Evolutionary conservation across 2,329 filamentous ascomycete species (phyloP), one percentile per base, ranked within the genome.

Genomic region (Hypoxylon sp.): DNA sequence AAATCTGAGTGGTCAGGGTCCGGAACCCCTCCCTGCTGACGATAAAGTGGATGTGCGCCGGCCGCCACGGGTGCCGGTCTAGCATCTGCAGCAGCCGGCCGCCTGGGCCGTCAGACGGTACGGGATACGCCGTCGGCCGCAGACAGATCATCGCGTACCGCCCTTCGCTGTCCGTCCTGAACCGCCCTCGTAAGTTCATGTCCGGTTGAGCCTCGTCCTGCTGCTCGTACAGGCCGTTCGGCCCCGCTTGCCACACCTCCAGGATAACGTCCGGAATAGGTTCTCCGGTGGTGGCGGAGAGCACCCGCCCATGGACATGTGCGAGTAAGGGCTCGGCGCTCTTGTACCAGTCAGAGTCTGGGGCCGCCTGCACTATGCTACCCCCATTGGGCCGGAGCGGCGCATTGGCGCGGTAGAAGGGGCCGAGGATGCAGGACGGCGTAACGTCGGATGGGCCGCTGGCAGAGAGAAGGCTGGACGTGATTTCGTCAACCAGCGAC

Each of bases 401-500:
- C 0, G 92, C 88, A 70, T 93, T 85, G 44, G 87, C 84, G 4
- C 92, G 86, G 87, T 92, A 96, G 80, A 97, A 97, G 1, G 93
- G 93, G 0, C 93, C 93, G 0, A 97, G 85, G 69, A 97, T 93
- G 40, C 93, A 89, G 3, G 91, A 91, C 1, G 91, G 87, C 4
- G 92, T 96, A 9, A 88, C 82, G 44, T 84, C 82, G 18, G 87
- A 49, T 2, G 92, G 44, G 91, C 89, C 7, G 89, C 89, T 3
- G 89, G 86, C 4, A 91, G 93, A 20, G 84, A 84, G 28, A 85
- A 68, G 61, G 46, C 73, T 70, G n/a, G 72, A 91, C 58, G 91
- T 92, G 74, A 96, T 95, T 76, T 95, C 91, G 76, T 95, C 92
- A 48, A 94, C 91, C 3, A 92, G 85, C 77, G 85, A 91, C 78